Evolutionary conservation across 331 rosid genomes (phyloP), one percentile per base, ranked within the genome.

Genomic region (Cydonia oblonga): DNA sequence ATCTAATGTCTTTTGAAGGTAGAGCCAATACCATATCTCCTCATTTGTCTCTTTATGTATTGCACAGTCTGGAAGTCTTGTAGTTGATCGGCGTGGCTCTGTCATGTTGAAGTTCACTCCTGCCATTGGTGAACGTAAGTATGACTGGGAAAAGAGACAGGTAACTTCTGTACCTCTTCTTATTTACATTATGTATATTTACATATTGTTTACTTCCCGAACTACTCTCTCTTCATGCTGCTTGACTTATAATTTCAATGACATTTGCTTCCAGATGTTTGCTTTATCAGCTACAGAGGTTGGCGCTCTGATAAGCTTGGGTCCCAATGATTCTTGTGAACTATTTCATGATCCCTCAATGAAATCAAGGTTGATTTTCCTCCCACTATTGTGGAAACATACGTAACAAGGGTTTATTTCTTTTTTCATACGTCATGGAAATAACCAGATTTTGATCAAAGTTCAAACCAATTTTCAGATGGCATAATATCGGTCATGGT

Each of bases 281-380:
- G 90, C 96, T 69, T 86, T 93, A 68, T 87, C 90, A 1, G 74
- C 95, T 6, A 90, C 97, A 8, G 98, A 93, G 85, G 83, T 93
- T 82, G 97, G 96, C 29, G 85, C 97, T 86, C 75, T 93, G 82
- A 87, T 93, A 77, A 83, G 87, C 83, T 79, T 90, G 86, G 96
- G 95, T 51, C 79, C 91, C 69, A 80, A 76, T 52, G 98, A 89
- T 74, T 85, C 96, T n/a, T 89, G 95, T 77, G 98, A 93, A 81
- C 85, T 93, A 73, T 90, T 90, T 75, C 98, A 90, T 68, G 98
- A 93, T 67, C 98, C 98, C 65, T 86, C 95, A 38, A 90, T 93
- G 92, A 63, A 76, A 77, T 83, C 93, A 68, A 93, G 97, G 98
- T 90, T 64, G 28, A 81, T 71, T 83, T 75, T 84, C 77, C 80